Evolutionary conservation across 257 asterid genomes (phyloP), one percentile per base, ranked within the genome.

Genomic region (Nicotiana otophora): DNA sequence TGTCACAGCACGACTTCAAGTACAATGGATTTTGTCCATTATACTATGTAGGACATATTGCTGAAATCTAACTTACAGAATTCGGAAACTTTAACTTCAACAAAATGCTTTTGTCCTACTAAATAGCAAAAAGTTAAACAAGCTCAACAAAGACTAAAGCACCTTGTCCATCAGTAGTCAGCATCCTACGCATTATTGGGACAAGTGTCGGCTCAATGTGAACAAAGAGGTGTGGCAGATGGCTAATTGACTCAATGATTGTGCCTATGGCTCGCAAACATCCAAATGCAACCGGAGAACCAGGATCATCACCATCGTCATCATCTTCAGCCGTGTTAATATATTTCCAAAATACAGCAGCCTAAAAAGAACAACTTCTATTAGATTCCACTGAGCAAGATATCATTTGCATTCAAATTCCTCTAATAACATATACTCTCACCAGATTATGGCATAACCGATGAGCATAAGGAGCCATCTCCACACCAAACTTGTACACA

Each of bases 241-340:
- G 89, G 92, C 92, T 94, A 80, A 96, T 87, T 26, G 99, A 96
- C 91, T 96, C 99, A 36, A 96, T 98, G 81, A 94, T 94, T 76
- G 98, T 96, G 91, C 98, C 92, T 84, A 94, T 93, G 87, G 99
- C 99, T 82, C 99, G 95, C 91, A 96, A 90, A 88, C 99, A 96
- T 68, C 99, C 99, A 87, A 96, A 98, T 42, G 99, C 98, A 76
- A 98, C 98, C 90, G 94, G 89, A 42, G 99, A 97, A 82, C 99
- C 99, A 79, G 98, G 92, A 85, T 96, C 99, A 85, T 96, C 99
- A 28, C 92, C 98, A 83, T 96, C 99, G 77, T 94, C 98, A 61
- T 94, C 98, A 31, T 93, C 97, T 88, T 94, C 99, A 39, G 98
- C 90, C 67, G 93, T 83, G 86, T 93, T 92, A 89, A 92, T 92